phyloP scores from a whole-genome alignment of 495 filamentous ascomycete genomes.

The Astrothelium macrocarpum region DNA sequence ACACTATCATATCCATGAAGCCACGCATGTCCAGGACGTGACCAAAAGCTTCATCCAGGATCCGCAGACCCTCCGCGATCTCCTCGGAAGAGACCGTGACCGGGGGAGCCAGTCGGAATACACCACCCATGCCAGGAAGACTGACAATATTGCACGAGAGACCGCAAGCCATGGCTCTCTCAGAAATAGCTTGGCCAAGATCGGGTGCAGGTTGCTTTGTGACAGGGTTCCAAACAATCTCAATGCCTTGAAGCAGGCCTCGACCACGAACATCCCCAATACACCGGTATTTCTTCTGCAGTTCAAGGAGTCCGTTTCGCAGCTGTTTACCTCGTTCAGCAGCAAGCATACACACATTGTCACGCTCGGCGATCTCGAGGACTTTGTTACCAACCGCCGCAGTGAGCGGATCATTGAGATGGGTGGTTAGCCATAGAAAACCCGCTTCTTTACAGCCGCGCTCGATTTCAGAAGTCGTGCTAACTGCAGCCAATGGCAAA shows the following conservation, averaged over 20 bases:
- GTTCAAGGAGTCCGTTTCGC: constrained; percentile 32
- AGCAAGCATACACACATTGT: constrained; percentile 36
- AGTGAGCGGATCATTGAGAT: constrained; percentile 46
- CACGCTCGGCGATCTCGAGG: constrained; percentile 45
- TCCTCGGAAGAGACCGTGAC: constrained; percentile 44
- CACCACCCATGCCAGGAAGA: constrained; percentile 36
- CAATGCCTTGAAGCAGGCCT: constrained; percentile 44
- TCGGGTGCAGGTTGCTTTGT: constrained; percentile 38
- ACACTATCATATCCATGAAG: not conserved
- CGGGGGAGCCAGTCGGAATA: constrained; percentile 49
- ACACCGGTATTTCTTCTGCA: constrained; percentile 41
- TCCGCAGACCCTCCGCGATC: constrained; percentile 38
- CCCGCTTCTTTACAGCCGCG: constrained; percentile 29
- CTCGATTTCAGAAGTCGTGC: constrained; percentile 41
- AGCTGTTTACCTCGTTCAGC: constrained; percentile 35
- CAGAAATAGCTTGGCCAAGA: constrained; percentile 27
- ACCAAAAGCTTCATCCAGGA: constrained; percentile 41
- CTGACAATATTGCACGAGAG: constrained; percentile 5
- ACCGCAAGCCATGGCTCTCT: not conserved
- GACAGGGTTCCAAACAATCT: constrained; percentile 40
- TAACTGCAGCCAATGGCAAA: constrained; percentile 42
- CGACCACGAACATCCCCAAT: constrained; percentile 49
- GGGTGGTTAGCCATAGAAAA: constrained; percentile 38
- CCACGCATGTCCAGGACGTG: not conserved
- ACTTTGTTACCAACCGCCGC: constrained; percentile 48